phyloP scores from a whole-genome alignment of 257 asterid species.

The Prunella vulgaris region DNA sequence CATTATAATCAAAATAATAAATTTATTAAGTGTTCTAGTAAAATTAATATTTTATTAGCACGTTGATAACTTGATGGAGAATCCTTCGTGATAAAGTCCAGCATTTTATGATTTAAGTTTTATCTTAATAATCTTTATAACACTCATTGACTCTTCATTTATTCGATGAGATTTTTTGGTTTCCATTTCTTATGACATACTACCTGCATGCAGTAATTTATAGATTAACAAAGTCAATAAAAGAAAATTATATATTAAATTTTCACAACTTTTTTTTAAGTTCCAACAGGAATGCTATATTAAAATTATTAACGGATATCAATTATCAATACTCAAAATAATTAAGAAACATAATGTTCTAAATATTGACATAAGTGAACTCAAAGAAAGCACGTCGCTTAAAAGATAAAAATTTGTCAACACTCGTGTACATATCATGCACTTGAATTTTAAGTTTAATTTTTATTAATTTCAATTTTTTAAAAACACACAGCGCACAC shows the following conservation, averaged over 20 bases:
- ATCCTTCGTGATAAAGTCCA: not conserved
- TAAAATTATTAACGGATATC: not conserved
- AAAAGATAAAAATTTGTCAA: too few species aligned
- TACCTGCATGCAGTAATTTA: conserved; percentile 26
- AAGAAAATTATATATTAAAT: not conserved
- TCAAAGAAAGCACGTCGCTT: too few species aligned
- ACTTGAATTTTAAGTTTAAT: too few species aligned
- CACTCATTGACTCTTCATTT: conserved; percentile 11
- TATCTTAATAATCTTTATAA: not conserved
- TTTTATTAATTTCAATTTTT: too few species aligned
- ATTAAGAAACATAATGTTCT: too few species aligned
- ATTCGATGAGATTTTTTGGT: conserved; percentile 19
- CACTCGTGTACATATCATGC: too few species aligned
- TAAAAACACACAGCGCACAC: too few species aligned
- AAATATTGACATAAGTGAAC: too few species aligned
- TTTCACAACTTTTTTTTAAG: not conserved
- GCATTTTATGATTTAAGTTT: not conserved
- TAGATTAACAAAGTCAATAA: conserved; percentile 6
- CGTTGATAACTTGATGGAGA: not conserved
- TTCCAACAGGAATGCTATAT: not conserved
- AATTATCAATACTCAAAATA: not conserved
- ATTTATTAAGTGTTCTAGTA: not conserved
- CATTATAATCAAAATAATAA: too few species aligned
- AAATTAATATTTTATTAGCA: not conserved
- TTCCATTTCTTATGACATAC: conserved; percentile 15